Base-by-base conservation (phyloP, 140 eudicot species). In the Ambrosia hybrid region DNA sequence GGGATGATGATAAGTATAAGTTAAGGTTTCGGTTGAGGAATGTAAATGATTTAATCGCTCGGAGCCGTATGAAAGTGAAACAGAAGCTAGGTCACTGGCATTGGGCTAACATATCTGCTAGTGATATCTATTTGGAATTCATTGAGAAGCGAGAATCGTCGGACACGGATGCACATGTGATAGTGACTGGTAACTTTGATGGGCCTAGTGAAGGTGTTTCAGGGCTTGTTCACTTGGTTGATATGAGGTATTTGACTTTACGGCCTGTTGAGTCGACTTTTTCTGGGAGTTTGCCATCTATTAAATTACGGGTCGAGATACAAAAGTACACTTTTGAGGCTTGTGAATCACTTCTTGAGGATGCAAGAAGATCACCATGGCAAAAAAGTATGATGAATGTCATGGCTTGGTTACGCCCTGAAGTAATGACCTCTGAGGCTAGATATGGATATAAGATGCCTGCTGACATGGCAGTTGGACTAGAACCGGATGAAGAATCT, bases 361-460 rank as follows among this genome's bases (percentile, higher is more conserved):
- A 51, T 71, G 61, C 83, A 48, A 86, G 92, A 52, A 86, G 90
- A 83, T 90, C 79, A 37, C 51, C 70, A 57, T 94, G 99, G 99
- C 85, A 84, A 75, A 90, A 77, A 74, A 94, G 99, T 79, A 88
- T 94, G 96, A 81, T 86, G 92, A 88, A 65, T 66, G 91, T 83
- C 45, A 94, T 94, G 96, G 83, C 86, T 69, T 94, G 99, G 99
- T 57, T 90, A 70, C 84, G 96, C 46, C 99, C 99, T 12, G 97
- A 94, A 74, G 90, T 90, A 67, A 81, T 73, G 73, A 94, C 96
- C 57, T 86, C 99, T 10, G 99, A 90, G 81, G 82, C 82, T 62
- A 85, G 92, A 79, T 94, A 94, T 69, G 90, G 97, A 80, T 83
- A 73, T 63, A 77, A 57, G 46, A 72, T 46, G n/a, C 70, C 68